A percentile compares a stretch with the other conserved stretches of the same genome.
phyloP scores from a whole-genome alignment of 768 basidiomycete species.

The Tremella fuciformis region DNA sequence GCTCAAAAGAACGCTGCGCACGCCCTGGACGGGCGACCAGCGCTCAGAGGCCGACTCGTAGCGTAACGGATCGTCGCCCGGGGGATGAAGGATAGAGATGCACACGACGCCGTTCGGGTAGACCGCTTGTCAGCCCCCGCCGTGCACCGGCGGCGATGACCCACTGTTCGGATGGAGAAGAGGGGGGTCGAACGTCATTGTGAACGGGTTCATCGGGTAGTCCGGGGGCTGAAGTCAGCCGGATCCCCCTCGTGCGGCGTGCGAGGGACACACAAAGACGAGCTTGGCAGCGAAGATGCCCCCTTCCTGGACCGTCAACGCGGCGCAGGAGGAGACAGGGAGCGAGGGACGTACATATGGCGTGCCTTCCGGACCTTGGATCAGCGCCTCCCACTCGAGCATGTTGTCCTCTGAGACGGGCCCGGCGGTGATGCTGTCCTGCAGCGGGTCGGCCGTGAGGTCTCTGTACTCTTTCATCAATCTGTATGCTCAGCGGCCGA shows the following conservation, averaged over 20 bases:
- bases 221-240: constrained; percentile 66
- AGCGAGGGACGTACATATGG: constrained; percentile 68
- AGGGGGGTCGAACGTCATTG: constrained; percentile 98
- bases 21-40: constrained; percentile 98
- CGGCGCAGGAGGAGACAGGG: constrained; percentile 1
- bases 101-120: constrained; percentile 96
- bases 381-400: constrained; percentile 93
- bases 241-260: too few relatives aligned
- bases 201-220: constrained; percentile 97
- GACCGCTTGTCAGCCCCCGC: constrained; percentile 58
- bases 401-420: constrained; percentile 89
- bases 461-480: constrained; percentile 53
- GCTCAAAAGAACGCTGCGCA: constrained; percentile 92
- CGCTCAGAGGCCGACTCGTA: constrained; percentile 94
- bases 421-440: constrained; percentile 88
- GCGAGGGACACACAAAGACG: constrained; percentile 69
- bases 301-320: constrained; percentile 65
- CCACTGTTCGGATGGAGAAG: constrained; percentile 95
- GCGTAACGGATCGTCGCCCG: constrained; percentile 62
- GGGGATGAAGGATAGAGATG: constrained; percentile 93
- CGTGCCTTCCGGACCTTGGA: constrained; percentile 89
- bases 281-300: constrained; percentile 90
- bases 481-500: constrained; percentile 19
- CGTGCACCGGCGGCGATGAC: constrained; percentile 41
- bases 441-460: constrained; percentile 47